phyloP scores from a whole-genome alignment of 1,284 basidiomycete species.

The Neonothopanus nambi region DNA sequence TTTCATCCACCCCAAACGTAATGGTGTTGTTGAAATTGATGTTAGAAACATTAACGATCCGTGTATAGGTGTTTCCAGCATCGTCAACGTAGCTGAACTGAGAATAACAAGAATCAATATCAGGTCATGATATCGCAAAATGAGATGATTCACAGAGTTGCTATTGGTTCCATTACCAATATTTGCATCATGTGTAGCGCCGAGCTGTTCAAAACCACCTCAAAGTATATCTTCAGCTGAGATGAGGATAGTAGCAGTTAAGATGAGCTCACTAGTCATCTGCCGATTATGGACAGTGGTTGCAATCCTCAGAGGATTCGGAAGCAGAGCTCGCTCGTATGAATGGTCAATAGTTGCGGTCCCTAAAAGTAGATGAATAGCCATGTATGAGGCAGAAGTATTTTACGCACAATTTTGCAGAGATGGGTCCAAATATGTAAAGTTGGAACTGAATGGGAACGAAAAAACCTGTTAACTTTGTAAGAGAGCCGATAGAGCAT shows the following conservation, averaged over 20 bases:
- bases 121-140: neutral
- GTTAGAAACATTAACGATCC: constrained; percentile 55
- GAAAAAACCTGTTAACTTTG: constrained; percentile 15
- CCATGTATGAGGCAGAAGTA: neutral
- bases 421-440: constrained; percentile 11
- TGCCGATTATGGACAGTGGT: constrained; percentile 16
- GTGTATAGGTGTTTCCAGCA: constrained; percentile 61
- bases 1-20: constrained; percentile 46
- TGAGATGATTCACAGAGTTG: constrained; percentile 41
- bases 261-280: constrained; percentile 33
- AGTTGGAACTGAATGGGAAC: constrained; percentile 28
- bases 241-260: neutral
- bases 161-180: constrained; percentile 68
- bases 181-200: constrained; percentile 42
- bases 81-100: constrained; percentile 58
- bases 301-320: constrained; percentile 14
- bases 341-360: constrained; percentile 19
- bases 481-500: neutral
- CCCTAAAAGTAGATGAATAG: constrained; percentile 9
- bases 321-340: constrained; percentile 18
- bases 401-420: constrained; percentile 12
- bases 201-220: constrained; percentile 58
- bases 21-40: constrained; percentile 49
- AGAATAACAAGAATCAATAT: neutral
- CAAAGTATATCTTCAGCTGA: neutral